Evolutionary conservation across 768 basidiomycete species (phyloP).

Genomic region (Podaxis carcinomalis): DNA sequence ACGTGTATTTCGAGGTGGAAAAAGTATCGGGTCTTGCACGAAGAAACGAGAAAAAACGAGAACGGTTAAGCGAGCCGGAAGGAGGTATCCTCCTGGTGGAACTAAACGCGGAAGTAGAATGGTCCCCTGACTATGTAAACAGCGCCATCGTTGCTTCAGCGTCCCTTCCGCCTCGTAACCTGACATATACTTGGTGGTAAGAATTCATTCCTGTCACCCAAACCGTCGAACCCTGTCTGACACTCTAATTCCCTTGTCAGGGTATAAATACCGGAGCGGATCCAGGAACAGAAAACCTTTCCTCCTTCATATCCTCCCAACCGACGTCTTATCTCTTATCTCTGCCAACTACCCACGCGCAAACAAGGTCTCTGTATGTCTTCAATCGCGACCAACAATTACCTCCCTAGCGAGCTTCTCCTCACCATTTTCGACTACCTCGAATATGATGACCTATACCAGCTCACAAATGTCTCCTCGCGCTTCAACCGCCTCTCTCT

Average conservation of each 20-base stretch:
- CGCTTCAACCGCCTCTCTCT: conserved; percentile 20
- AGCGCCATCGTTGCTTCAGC: no score
- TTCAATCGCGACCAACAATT: neutral
- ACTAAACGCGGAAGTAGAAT: neutral
- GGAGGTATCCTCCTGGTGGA: neutral
- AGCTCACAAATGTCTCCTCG: conserved; percentile 14
- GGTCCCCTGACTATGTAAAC: no score
- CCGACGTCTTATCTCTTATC: neutral
- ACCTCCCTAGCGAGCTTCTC: conserved; percentile 22
- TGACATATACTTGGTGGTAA: neutral
- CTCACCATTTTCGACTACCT: conserved; percentile 16
- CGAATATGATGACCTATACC: conserved; percentile 15
- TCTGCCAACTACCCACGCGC: neutral
- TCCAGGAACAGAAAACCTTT: neutral
- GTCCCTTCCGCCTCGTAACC: neutral
- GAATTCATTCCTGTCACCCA: neutral
- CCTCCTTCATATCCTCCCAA: neutral
- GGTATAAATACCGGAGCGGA: neutral
- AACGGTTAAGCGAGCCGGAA: neutral
- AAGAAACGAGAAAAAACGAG: neutral
- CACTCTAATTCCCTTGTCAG: neutral
- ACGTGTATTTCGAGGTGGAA: neutral
- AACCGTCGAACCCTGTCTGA: neutral
- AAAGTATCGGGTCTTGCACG: neutral
- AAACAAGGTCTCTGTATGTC: neutral